These are phyloP conservation scores for Termitomyces sp. DNA, from an alignment of 768 basidiomycete species.

Conservation along the genomic window DNA sequence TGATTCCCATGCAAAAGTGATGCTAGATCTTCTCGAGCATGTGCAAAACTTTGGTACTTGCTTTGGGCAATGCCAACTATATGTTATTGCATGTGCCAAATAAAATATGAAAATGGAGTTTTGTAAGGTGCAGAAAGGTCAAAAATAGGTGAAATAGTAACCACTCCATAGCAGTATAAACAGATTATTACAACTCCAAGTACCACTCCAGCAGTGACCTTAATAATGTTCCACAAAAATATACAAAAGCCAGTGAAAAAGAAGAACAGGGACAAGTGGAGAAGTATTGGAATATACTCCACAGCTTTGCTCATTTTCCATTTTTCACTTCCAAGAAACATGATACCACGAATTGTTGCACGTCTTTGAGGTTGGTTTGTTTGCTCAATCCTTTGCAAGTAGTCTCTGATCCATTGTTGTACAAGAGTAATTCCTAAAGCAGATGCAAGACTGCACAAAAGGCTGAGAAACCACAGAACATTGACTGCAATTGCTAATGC, in stretches of 20 bases:
- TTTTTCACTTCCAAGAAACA: background rate
- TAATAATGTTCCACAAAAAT: background rate
- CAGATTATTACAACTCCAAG: background rate
- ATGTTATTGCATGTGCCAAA: background rate
- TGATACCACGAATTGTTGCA: background rate
- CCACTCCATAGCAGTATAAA: background rate
- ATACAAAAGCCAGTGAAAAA: slow-evolving; percentile 2
- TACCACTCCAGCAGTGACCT: background rate
- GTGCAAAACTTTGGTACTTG: background rate
- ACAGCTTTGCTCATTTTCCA: slow-evolving; percentile 1
- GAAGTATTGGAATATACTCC: background rate
- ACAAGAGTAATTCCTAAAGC: slow-evolving; percentile 21
- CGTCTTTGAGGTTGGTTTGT: background rate
- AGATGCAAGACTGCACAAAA: slow-evolving; percentile 13
- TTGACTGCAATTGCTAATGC: slow-evolving; percentile 19
- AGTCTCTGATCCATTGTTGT: slow-evolving; percentile 2
- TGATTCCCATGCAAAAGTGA: background rate
- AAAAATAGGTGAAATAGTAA: slow-evolving; percentile 1
- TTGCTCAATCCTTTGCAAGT: background rate
- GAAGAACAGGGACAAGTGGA: background rate
- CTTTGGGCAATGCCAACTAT: background rate
- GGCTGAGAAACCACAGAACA: slow-evolving; percentile 15
- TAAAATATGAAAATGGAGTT: background rate
- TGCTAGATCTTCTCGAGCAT: background rate
- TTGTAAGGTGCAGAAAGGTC: slow-evolving; percentile 4